Evolutionary conservation across 352 stramenopile genomes (phyloP), one percentile per base, ranked within the genome.

Genomic region (Phytophthora ohioensis): DNA sequence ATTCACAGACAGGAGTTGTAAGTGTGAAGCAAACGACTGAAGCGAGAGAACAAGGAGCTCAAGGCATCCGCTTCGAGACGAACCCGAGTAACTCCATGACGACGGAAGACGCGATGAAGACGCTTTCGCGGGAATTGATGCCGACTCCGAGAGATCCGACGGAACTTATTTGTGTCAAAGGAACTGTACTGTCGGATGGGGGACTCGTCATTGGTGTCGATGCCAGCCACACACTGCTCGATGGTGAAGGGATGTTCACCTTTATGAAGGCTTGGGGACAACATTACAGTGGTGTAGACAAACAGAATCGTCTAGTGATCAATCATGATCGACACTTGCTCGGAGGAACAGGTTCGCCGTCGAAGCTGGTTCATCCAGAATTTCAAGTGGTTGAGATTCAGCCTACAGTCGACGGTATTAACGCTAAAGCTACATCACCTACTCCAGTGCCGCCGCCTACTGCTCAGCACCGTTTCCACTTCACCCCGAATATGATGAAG

Each of bases 211-310:
- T 91, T 42, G 81, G 80, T 0, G 32, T 85, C 21, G 71, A 86
- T 52, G 55, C 70, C 34, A 82, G 41, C 42, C 83, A 89, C 58
- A 69, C 54, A 1, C n/a, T 91, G 41, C 60, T 89, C 1, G 83
- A 91, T 32, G 80, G 72, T 49, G 75, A 89, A 42, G 77, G 52
- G 6, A 67, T 85, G 64, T 89, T 89, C 69, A 89, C 71, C 21
- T 89, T 91, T 57, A 79, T 85, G 67, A 80, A 78, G 32, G 61
- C 67, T 7, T 91, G 83, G 83, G 78, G 80, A 1, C 67, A 80
- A 52, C 78, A 85, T 62, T 91, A 85, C 68, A 79, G 81, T 30
- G 57, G 61, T 0, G n/a, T 69, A 3, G 49, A 27, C 7, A 72
- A 78, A 4, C 9, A 68, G 4, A 53, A 80, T 13, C 72, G 74